Percentiles rank a stretch among this genome's conserved stretches.
Evolutionary conservation across 2,329 filamentous ascomycete genomes (phyloP).

Genomic region (Cephalotrichum gorgonifer): DNA sequence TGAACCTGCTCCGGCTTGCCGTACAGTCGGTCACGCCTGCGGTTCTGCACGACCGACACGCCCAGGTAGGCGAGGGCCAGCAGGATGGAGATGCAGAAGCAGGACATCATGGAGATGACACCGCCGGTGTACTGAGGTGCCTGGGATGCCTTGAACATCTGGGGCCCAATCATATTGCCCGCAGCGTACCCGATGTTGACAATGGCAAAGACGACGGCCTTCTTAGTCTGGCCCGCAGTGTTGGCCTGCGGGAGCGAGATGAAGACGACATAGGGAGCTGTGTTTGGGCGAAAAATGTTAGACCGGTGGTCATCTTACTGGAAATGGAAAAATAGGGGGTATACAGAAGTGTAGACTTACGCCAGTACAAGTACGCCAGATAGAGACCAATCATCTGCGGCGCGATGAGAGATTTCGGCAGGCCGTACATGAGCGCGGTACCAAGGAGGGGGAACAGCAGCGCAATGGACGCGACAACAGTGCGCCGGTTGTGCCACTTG

Average conservation of each 20-base stretch:
- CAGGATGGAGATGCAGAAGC: background rate
- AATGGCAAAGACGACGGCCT: slow-evolving; percentile 32
- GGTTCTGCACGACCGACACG: slow-evolving; percentile 4
- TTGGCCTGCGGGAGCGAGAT: slow-evolving; percentile 16
- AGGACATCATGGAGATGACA: slow-evolving; percentile 2
- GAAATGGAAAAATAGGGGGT: no score
- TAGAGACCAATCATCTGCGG: no score
- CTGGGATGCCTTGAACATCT: slow-evolving; percentile 24
- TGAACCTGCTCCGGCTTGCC: slow-evolving; percentile 9
- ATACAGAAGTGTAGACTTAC: no score
- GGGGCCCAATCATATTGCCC: slow-evolving; percentile 27
- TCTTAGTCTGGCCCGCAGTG: slow-evolving; percentile 25
- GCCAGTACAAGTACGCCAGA: no score
- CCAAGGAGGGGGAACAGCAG: slow-evolving; percentile 21
- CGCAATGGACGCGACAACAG: background rate
- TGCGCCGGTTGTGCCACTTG: background rate
- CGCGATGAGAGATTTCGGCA: no score
- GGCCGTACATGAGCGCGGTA: slow-evolving; percentile 26
- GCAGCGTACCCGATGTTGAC: slow-evolving; percentile 31
- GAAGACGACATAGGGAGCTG: no score
- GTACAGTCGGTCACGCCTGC: slow-evolving; percentile 7
- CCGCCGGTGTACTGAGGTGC: slow-evolving; percentile 21
- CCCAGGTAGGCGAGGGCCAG: slow-evolving; percentile 8
- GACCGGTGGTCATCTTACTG: no score
- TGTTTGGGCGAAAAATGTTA: background rate